Evolutionary conservation across 176 grass and related monocot genomes (phyloP).

Genomic region (Hsuehochloa calcarea): DNA sequence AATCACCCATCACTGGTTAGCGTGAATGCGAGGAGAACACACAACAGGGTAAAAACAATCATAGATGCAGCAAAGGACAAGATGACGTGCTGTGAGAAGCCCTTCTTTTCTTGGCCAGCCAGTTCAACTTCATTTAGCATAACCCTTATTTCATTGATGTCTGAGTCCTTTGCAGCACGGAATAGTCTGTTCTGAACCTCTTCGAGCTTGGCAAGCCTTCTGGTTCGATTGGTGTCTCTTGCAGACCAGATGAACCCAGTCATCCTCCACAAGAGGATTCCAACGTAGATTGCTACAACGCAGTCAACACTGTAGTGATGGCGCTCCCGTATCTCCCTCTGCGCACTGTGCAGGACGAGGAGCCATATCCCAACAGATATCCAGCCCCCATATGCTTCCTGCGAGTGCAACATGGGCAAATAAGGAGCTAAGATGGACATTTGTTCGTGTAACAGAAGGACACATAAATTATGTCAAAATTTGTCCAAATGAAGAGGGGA

Average conservation of each 20-base stretch:
- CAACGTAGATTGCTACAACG: conserved; percentile 79
- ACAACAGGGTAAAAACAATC: conserved; percentile 60
- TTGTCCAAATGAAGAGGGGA: not conserved
- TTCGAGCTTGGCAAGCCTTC: conserved; percentile 64
- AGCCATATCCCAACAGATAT: conserved; percentile 75
- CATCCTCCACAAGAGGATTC: conserved; percentile 81
- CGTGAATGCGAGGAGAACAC: conserved; percentile 65
- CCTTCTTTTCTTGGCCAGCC: conserved; percentile 52
- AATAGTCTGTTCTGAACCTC: conserved; percentile 54
- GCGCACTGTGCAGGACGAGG: conserved; percentile 75
- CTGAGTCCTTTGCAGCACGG: conserved; percentile 70
- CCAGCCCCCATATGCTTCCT: conserved; percentile 98
- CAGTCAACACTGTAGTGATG: conserved; percentile 87
- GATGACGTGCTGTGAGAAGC: conserved; percentile 52
- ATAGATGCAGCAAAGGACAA: conserved; percentile 51
- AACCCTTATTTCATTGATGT: conserved; percentile 61
- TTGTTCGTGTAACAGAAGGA: not conserved
- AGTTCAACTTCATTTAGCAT: conserved; percentile 75
- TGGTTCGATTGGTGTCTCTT: conserved; percentile 36
- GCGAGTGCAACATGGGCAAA: not conserved
- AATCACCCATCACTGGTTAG: conserved; percentile 79
- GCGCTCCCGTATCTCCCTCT: conserved; percentile 78
- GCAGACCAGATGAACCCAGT: conserved; percentile 77
- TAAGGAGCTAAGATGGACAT: not conserved
- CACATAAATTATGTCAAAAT: not conserved